Evolutionary conservation across 495 filamentous ascomycete genomes (phyloP).

Genomic region (Podospora didyma): DNA sequence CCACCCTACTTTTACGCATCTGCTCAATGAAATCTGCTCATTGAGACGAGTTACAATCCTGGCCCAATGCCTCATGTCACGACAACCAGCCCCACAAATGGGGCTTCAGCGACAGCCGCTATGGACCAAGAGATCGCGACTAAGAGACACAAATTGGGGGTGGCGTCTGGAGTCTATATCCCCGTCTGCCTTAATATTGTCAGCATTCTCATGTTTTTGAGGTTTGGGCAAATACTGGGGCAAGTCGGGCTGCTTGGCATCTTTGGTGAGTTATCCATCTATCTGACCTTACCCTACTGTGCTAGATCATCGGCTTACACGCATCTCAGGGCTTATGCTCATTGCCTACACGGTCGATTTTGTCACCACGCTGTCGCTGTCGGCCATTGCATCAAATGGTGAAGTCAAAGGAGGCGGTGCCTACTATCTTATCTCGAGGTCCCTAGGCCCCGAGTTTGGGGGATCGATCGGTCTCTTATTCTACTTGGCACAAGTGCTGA

Average conservation of each 20-base stretch:
- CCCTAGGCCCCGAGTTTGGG: conserved; percentile 83
- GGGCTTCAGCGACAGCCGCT: conserved; percentile 6
- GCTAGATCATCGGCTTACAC: neutral
- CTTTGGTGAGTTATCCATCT: conserved; percentile 58
- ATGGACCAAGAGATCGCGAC: conserved; percentile 29
- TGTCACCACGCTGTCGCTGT: conserved; percentile 80
- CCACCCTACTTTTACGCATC: no score
- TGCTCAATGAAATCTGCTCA: no score
- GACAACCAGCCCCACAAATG: neutral
- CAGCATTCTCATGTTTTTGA: conserved; percentile 88
- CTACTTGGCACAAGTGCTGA: conserved; percentile 79
- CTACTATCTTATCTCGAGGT: conserved; percentile 85
- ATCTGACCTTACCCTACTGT: neutral
- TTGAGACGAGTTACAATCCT: no score
- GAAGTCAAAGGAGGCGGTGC: conserved; percentile 85
- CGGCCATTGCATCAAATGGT: conserved; percentile 85
- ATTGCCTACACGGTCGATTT: conserved; percentile 73
- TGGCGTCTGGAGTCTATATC: conserved; percentile 78
- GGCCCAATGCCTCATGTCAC: neutral
- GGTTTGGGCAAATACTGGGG: conserved; percentile 76
- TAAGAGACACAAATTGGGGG: conserved; percentile 60
- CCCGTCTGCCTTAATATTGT: conserved; percentile 85
- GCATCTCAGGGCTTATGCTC: conserved; percentile 59
- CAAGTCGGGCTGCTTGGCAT: conserved; percentile 77
- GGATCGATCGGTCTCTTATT: conserved; percentile 90